A percentile compares a stretch with the other conserved stretches of the same genome.
Evolutionary conservation across 2,329 filamentous ascomycete genomes (phyloP).

Genomic region (Alternaria sp.): DNA sequence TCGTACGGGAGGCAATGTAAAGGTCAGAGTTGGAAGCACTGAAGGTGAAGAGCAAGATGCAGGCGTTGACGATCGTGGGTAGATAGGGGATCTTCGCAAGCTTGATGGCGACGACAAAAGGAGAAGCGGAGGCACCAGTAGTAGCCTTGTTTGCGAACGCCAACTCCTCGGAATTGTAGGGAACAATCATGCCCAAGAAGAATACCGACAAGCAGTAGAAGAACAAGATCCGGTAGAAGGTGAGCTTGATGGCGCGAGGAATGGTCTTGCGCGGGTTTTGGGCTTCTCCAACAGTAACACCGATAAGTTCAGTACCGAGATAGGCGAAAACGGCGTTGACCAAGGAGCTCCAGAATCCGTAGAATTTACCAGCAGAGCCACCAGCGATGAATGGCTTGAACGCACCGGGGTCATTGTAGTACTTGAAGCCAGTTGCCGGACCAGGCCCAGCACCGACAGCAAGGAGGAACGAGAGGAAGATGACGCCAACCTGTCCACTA

Average conservation of each 20-base stretch:
- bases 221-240: conserved; percentile 81
- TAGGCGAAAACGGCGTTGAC: conserved; percentile 82
- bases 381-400: conserved; percentile 50
- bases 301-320: conserved; percentile 73
- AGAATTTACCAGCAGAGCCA: conserved; percentile 50
- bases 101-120: conserved; percentile 76
- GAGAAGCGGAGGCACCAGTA: conserved; percentile 65
- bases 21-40: conserved; percentile 79
- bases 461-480: conserved; percentile 53
- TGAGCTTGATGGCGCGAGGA: conserved; percentile 78
- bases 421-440: conserved; percentile 53
- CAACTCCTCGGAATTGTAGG: conserved; percentile 69
- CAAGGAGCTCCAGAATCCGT: conserved; percentile 69
- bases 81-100: conserved; percentile 68
- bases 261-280: conserved; percentile 80
- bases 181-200: conserved; percentile 77
- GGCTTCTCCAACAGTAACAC: conserved; percentile 79
- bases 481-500: conserved; percentile 46
- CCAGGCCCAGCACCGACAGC: conserved; percentile 53
- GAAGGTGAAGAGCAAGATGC: conserved; percentile 78
- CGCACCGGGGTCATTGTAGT: conserved; percentile 54
- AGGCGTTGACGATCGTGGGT: conserved; percentile 73
- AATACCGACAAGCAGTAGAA: conserved; percentile 80
- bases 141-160: conserved; percentile 62
- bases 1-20: conserved; percentile 74